These are phyloP conservation scores for Pseudisothecium myosuroides DNA, from an alignment of 225 moss, liverwort and hornwort genomes.

Conservation along the genomic window DNA sequence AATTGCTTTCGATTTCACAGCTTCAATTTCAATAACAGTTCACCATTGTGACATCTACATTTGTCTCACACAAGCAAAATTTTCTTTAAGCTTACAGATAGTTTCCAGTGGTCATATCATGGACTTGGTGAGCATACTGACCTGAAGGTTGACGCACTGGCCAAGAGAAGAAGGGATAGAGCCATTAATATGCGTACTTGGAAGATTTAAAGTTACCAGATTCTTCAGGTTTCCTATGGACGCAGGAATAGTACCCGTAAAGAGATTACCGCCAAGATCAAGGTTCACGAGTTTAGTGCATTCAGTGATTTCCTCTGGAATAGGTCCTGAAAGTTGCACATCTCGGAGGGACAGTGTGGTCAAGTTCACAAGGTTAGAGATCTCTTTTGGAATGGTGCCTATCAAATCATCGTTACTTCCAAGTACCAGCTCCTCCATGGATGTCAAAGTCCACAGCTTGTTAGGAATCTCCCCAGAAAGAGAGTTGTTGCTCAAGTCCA, in stretches of 20 bases:
- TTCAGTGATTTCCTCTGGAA: constrained; percentile 50
- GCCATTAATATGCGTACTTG: constrained; percentile 41
- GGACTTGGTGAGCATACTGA: neutral
- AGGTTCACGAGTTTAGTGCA: constrained; percentile 41
- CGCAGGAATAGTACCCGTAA: constrained; percentile 43
- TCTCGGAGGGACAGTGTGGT: constrained; percentile 36
- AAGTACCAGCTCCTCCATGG: constrained; percentile 41
- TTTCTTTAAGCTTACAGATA: neutral
- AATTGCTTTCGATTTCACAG: neutral
- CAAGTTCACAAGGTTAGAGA: constrained; percentile 49
- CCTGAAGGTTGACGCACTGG: constrained; percentile 59
- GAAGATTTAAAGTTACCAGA: constrained; percentile 50
- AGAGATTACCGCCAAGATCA: constrained; percentile 51
- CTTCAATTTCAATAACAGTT: neutral
- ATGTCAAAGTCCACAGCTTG: constrained; percentile 36
- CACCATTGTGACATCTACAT: neutral
- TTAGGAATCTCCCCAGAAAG: constrained; percentile 49
- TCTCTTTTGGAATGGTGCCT: constrained; percentile 39
- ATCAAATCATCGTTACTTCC: constrained; percentile 26
- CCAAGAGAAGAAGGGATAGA: constrained; percentile 56
- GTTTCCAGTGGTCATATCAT: neutral
- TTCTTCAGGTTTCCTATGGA: constrained; percentile 65
- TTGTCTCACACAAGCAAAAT: neutral
- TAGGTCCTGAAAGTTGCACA: constrained; percentile 24
- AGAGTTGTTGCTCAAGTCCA: constrained; percentile 64